Evolutionary conservation across 805 yeast genomes (phyloP), one percentile per base, ranked within the genome.

Genomic region (Teunomyces cretensis): DNA sequence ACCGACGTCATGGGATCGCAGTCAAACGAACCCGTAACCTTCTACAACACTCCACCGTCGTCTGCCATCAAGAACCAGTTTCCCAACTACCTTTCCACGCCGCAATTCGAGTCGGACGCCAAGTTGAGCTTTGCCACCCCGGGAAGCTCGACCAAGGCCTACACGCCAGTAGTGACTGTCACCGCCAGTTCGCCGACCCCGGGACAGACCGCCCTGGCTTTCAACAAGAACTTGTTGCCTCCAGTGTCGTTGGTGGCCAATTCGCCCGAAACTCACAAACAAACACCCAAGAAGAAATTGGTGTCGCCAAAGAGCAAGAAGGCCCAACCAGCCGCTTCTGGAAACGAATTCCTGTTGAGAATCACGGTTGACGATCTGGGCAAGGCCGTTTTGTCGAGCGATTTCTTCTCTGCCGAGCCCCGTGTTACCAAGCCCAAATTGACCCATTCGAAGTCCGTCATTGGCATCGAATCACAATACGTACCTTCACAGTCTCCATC

Each of bases 301-400:
- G 28, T 26, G 3, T 26, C 28, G 28, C 28, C 28, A 5, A 26
- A 26, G 12, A 26, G 9, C 4, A 26, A 26, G 12, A 26, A 11
- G 28, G 8, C 22, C 22, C 6, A 19, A 19, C 22, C 9, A 7
- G 9, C 28, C 8, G 8, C 12, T 11, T 16, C n/a, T 11, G 9
- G 15, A n/a, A 19, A 6, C 30, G 67, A 61, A 43, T 68, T 68
- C 47, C 62, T 58, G 49, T 57, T 71, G 50, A 61, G 61, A 38
- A 55, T 71, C 37, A 68, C 63, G 52, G 60, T 72, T 35, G 75
- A 72, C 48, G 74, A 67, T 39, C 61, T 58, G 55, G 76, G 76
- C 8, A 66, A 66, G 42, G 76, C 76, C 6, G 63, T 62, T 8
- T 63, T 72, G 47, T 59, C 67, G 9, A 50, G 50, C 16, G 60